Base-by-base conservation (phyloP, 257 asterid genomes). In the Rauvolfia tetraphylla region DNA sequence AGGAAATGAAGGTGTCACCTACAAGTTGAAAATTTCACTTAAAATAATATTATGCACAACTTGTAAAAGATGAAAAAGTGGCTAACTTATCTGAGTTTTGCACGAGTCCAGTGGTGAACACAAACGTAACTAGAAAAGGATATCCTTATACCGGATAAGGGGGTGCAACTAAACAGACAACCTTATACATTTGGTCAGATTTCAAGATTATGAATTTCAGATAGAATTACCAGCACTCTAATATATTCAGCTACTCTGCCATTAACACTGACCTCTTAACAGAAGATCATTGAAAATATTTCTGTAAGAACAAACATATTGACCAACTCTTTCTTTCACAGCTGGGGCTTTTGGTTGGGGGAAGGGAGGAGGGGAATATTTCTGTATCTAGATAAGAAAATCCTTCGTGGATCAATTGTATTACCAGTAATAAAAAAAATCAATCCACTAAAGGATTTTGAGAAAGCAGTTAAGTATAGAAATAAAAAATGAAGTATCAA, bases 1-100 rank as follows among this genome's bases (percentile, higher is more conserved):
- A 33, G 98, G 98, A 79, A 90, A 89, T 29, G 97, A 80, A 68
- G 99, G 98, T 39, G 97, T 93, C 57, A 91, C 98, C 98, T 95
- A 79, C 86, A 84, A 76, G 86, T 68, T 39, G 56, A 73, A 79
- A 81, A 76, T 67, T 65, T 78, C 58, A 76, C 49, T 86, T 65
- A 85, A 73, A 68, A 79, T 59, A 15, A 63, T 31, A 25, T 46
- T 57, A 22, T 25, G 13, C 36, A 57, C 3, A 58, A 57, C 71
- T 7, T 7, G 9, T 33, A 42, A 13, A 42, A 11, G 42, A 56
- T 46, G 67, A 59, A n/a, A 12, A 15, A 36, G 49, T 13, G 71
- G 49, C 48, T 36, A 44, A 18, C 29, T 62, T 3, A 15, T 29
- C 5, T 41, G 13, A 25, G 44, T 14, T 42, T n/a, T 27, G 59